Base-by-base conservation (phyloP, 2,329 filamentous ascomycete genomes). In the Septoria linicola region DNA sequence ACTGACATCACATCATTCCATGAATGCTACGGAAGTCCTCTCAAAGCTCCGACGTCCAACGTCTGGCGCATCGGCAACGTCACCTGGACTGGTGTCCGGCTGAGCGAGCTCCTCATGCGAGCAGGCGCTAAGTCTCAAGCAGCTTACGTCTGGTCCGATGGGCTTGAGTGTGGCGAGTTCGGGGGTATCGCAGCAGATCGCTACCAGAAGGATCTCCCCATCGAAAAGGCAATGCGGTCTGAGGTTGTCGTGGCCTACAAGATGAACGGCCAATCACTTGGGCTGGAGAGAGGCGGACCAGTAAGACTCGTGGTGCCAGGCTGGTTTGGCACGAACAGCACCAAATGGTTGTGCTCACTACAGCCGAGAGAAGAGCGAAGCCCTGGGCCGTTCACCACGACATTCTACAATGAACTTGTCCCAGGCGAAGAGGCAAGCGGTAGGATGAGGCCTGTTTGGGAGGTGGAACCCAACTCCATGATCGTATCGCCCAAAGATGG, bases 1-100 rank as follows among this genome's bases (percentile, higher is more conserved):
- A 54, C 48, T 7, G 60, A 51, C 4, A 45, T 70, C 4, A 67
- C 63, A 3, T 55, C 67, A 3, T 65, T 68, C 37, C 67, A 71
- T 41, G 68, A 71, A 53, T 71, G 68, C 55, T 71, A 66, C 41
- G 68, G 68, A 8, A 68, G 64, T 35, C 68, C 68, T 0, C 37
- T 70, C 1, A 60, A 59, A 11, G 64, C 67, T 8, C 61, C 67
- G 0, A 61, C 52, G 1, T 58, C 59, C 3, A 63, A 65, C 2
- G 35, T 67, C 1, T 66, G 64, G 60, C 60, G 68, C 1, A 55
- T 70, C 1, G 68, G 69, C 0, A 72, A 71, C 37, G 65, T 70
- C 1, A 41, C 32, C 11, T 72, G 68, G 69, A 67, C 67, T 0
- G 68, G 69, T 4, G 66, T 70, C 1, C 54, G 53, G 3, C 59